Evolutionary conservation across 495 filamentous ascomycete species (phyloP).

Genomic region (Pseudomonodictys pantanalensis): DNA sequence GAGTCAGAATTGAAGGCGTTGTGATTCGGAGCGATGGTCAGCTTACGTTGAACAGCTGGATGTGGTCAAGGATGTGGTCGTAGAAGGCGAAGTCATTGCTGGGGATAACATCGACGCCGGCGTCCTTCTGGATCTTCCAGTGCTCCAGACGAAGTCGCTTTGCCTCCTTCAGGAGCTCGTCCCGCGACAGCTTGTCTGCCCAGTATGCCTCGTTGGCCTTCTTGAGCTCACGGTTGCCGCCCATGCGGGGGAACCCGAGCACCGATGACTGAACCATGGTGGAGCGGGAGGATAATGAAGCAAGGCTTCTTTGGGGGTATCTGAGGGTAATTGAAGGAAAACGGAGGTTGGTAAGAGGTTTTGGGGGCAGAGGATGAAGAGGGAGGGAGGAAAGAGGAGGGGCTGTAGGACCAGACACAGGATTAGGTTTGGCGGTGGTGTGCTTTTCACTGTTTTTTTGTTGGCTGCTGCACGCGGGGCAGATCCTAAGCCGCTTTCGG

Average conservation of each 20-base stretch:
- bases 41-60: slow-evolving; percentile 95
- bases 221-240: slow-evolving; percentile 97
- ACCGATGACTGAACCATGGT: slow-evolving; percentile 36
- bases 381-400: slow-evolving; percentile 9
- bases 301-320: slow-evolving; percentile 10
- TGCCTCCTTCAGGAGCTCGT: slow-evolving; percentile 84
- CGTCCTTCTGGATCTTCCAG: slow-evolving; percentile 99
- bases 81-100: slow-evolving; percentile 99
- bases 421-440: slow-evolving; percentile 23
- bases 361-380: background rate
- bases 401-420: slow-evolving; percentile 5
- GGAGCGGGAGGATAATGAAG: slow-evolving; percentile 6
- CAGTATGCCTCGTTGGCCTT: slow-evolving; percentile 98
- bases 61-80: slow-evolving; percentile 97
- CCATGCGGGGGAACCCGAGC: slow-evolving; percentile 79
- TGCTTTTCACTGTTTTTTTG: slow-evolving; percentile 24
- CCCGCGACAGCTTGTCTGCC: slow-evolving; percentile 86
- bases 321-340: slow-evolving; percentile 5
- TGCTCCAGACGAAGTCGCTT: slow-evolving; percentile 93
- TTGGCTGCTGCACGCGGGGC: slow-evolving; percentile 13
- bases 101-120: slow-evolving; percentile 93
- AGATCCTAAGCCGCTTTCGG: slow-evolving; percentile 8
- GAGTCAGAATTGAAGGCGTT: background rate
- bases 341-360: background rate
- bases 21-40: slow-evolving; percentile 37